Evolutionary conservation across 2,329 filamentous ascomycete species (phyloP).

Genomic region (Talaromyces rugulosus): DNA sequence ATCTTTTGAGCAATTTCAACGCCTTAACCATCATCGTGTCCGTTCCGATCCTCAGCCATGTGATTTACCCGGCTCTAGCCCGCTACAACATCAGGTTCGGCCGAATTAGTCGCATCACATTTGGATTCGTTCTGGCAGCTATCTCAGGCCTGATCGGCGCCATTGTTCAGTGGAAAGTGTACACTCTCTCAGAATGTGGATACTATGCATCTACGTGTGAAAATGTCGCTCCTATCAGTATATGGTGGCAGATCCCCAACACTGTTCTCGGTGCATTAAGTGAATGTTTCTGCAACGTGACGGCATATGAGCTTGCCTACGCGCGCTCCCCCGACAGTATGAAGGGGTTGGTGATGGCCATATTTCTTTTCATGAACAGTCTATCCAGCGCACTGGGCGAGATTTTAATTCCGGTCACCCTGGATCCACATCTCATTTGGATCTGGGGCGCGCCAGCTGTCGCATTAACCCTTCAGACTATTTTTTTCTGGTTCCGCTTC

Average conservation of each 20-base stretch:
- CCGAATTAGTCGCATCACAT: slow-evolving; percentile 47
- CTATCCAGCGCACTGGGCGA: slow-evolving; percentile 47
- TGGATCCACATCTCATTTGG: slow-evolving; percentile 40
- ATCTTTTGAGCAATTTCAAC: slow-evolving; percentile 49
- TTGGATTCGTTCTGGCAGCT: slow-evolving; percentile 48
- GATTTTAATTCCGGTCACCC: slow-evolving; percentile 38
- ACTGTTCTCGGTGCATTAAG: slow-evolving; percentile 53
- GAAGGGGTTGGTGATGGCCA: slow-evolving; percentile 25
- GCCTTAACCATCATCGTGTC: slow-evolving; percentile 45
- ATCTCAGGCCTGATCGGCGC: slow-evolving; percentile 37
- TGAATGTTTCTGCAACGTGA: slow-evolving; percentile 56
- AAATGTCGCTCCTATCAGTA: slow-evolving; percentile 23
- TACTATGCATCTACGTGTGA: slow-evolving; percentile 36
- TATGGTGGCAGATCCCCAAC: slow-evolving; percentile 50
- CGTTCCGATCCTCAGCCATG: slow-evolving; percentile 45
- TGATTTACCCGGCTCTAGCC: slow-evolving; percentile 45
- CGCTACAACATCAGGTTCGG: slow-evolving; percentile 43
- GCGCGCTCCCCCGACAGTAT: slow-evolving; percentile 76
- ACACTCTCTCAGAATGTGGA: slow-evolving; percentile 43
- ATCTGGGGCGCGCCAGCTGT: slow-evolving; percentile 47
- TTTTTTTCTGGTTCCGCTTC: slow-evolving; percentile 47
- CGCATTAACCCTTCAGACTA: slow-evolving; percentile 44
- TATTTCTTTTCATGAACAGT: slow-evolving; percentile 54
- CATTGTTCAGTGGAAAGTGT: slow-evolving; percentile 43
- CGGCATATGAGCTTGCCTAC: slow-evolving; percentile 70